A percentile compares a stretch with the other conserved stretches of the same genome.
Conservation (phyloP, 768 basidiomycete genomes). For the Lactarius vividus region DNA sequence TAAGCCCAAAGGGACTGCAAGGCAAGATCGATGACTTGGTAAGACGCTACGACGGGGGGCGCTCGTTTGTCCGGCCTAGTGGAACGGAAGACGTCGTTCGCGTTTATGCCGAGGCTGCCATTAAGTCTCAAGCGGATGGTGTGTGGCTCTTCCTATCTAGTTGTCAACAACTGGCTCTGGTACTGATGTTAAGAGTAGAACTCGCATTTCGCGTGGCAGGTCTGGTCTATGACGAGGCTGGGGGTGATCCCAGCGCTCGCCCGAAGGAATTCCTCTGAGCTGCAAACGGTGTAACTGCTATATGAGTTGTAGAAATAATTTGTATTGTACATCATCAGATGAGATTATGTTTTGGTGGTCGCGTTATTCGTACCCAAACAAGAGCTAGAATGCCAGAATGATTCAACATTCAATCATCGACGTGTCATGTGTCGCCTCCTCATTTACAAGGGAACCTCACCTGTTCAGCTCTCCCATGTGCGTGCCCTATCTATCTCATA, state of each 20-base stretch:
- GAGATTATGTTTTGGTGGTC: neutral
- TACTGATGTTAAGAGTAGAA: constrained; percentile 43
- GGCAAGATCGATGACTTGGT: constrained; percentile 78
- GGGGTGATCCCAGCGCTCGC: constrained; percentile 72
- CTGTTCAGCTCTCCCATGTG: constrained; percentile 88
- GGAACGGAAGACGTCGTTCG: constrained; percentile 98
- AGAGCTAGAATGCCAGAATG: constrained; percentile 1
- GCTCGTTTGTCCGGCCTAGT: constrained; percentile 93
- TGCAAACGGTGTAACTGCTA: constrained; percentile 11
- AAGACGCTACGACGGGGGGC: constrained; percentile 73
- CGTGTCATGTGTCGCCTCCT: constrained; percentile 77
- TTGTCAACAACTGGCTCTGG: constrained; percentile 3
- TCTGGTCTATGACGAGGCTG: constrained; percentile 77
- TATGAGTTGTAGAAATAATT: constrained; percentile 8
- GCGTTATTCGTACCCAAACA: neutral
- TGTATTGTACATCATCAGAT: constrained; percentile 17
- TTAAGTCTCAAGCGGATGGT: constrained; percentile 81
- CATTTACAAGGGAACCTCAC: constrained; percentile 93
- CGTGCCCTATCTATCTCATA: constrained; percentile 7
- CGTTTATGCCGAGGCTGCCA: constrained; percentile 90
- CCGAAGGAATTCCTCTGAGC: constrained; percentile 75
- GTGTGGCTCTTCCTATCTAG: constrained; percentile 33
- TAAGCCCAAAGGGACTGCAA: constrained; percentile 78
- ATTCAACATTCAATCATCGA: neutral
- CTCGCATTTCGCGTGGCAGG: constrained; percentile 85